A percentile compares a stretch with the other conserved stretches of the same genome.
These are phyloP conservation scores for Cryptococcus maquisensis DNA, from an alignment of 1,284 basidiomycete species.

Conservation along the genomic window DNA sequence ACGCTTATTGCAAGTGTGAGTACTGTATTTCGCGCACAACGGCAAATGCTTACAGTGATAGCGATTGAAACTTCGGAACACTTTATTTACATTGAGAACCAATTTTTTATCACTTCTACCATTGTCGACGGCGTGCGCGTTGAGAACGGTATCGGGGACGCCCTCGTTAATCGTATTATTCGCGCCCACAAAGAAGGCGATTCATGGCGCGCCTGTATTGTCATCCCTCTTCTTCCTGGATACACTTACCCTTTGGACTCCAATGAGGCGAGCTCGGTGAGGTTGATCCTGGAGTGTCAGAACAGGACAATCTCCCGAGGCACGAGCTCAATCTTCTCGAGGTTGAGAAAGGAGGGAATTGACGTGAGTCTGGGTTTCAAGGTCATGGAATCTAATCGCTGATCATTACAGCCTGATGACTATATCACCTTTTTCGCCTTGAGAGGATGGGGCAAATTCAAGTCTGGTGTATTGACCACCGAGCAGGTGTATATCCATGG, in stretches of 20 bases:
- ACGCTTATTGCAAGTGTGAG: slow-evolving; percentile 84
- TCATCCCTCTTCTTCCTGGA: slow-evolving; percentile 89
- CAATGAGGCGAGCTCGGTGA: slow-evolving; percentile 85
- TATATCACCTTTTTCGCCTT: slow-evolving; percentile 91
- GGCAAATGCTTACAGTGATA: slow-evolving; percentile 35
- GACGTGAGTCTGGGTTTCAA: slow-evolving; percentile 57
- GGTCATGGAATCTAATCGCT: slow-evolving; percentile 1
- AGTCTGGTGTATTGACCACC: slow-evolving; percentile 77
- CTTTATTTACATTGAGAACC: slow-evolving; percentile 70
- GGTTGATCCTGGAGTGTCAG: slow-evolving; percentile 90
- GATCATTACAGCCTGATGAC: slow-evolving; percentile 67
- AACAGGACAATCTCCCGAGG: slow-evolving; percentile 85
- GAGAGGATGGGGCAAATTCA: slow-evolving; percentile 89
- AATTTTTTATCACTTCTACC: slow-evolving; percentile 97
- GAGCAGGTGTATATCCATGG: slow-evolving; percentile 92
- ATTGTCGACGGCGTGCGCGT: slow-evolving; percentile 78
- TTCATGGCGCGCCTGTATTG: slow-evolving; percentile 86
- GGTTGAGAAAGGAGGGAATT: slow-evolving; percentile 81
- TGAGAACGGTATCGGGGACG: slow-evolving; percentile 93
- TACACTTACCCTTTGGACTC: slow-evolving; percentile 93
- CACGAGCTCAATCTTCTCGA: slow-evolving; percentile 84
- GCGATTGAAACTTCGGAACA: slow-evolving; percentile 88
- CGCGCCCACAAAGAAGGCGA: slow-evolving; percentile 76
- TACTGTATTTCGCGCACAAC: background rate
- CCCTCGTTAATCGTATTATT: slow-evolving; percentile 86